phyloP scores from a whole-genome alignment of 2,329 filamentous ascomycete genomes.

The Epichloe typhina region DNA sequence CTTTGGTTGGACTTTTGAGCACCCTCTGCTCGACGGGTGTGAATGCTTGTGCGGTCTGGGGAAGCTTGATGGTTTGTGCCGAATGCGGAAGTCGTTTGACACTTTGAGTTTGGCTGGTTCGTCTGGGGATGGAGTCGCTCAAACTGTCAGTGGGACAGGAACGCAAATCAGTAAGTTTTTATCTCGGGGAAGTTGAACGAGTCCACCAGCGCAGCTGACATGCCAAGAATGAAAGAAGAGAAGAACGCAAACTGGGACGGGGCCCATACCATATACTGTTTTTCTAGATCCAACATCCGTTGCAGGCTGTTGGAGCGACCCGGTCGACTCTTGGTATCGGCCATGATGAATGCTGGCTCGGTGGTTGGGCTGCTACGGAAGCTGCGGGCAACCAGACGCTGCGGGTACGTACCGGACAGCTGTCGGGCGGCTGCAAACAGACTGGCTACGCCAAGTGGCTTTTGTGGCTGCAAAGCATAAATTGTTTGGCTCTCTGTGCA shows the following conservation, averaged over 20 bases:
- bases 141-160: conserved; percentile 6
- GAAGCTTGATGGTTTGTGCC: not conserved
- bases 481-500: not conserved
- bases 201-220: not conserved
- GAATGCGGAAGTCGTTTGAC: not conserved
- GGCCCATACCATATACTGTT: conserved; percentile 39
- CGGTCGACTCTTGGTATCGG: conserved; percentile 8
- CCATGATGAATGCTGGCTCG: conserved; percentile 3
- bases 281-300: conserved; percentile 47
- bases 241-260: not conserved
- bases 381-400: not conserved
- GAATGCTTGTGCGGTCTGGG: conserved; percentile 6
- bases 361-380: not conserved
- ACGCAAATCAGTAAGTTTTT: conserved; percentile 2
- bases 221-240: not conserved
- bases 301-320: conserved; percentile 36
- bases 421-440: not conserved
- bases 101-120: conserved; percentile 1
- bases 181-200: not conserved
- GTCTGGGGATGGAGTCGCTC: conserved; percentile 10
- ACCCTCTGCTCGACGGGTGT: conserved; percentile 6
- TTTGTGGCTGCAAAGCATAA: not conserved
- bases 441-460: not conserved
- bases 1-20: conserved; percentile 2
- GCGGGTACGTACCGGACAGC: not conserved